These are phyloP conservation scores for Ambrosia hybrid DNA, from an alignment of 140 eudicot species.

Conservation along the genomic window DNA sequence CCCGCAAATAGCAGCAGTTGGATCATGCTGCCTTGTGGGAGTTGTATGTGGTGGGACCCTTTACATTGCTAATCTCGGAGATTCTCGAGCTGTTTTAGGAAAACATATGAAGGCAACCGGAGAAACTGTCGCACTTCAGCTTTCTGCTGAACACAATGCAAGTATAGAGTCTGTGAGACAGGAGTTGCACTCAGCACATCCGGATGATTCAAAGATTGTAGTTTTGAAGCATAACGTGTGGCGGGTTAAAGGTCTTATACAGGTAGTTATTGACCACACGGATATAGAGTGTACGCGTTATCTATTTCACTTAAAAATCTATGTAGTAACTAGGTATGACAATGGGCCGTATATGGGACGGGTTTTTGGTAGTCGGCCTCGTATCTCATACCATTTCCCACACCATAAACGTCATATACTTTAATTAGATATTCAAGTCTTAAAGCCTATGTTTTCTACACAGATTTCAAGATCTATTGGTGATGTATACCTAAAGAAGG, in stretches of 20 bases:
- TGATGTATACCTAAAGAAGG: constrained; percentile 72
- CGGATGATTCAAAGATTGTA: constrained; percentile 75
- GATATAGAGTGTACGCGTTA: no score
- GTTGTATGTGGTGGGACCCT: constrained; percentile 62
- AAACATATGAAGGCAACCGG: constrained; percentile 73
- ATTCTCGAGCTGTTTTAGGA: constrained; percentile 87
- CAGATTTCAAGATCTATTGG: constrained; percentile 76
- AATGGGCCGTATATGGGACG: no score
- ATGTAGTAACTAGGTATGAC: no score
- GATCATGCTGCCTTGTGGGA: constrained; percentile 84
- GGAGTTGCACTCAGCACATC: constrained; percentile 71
- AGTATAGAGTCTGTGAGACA: constrained; percentile 76
- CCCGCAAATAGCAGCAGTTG: constrained; percentile 92
- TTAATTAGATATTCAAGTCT: no score
- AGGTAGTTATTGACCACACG: constrained; percentile 38
- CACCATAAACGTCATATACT: no score
- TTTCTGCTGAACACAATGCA: constrained; percentile 83
- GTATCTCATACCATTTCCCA: no score
- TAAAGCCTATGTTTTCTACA: no score
- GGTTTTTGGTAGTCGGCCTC: no score
- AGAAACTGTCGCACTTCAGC: constrained; percentile 73
- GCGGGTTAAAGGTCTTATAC: constrained; percentile 92
- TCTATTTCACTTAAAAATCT: no score
- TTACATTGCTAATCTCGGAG: constrained; percentile 83
- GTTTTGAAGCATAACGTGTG: constrained; percentile 83